Conservation (phyloP, 2,329 filamentous ascomycete genomes). For the Monilinia aucupariae region DNA sequence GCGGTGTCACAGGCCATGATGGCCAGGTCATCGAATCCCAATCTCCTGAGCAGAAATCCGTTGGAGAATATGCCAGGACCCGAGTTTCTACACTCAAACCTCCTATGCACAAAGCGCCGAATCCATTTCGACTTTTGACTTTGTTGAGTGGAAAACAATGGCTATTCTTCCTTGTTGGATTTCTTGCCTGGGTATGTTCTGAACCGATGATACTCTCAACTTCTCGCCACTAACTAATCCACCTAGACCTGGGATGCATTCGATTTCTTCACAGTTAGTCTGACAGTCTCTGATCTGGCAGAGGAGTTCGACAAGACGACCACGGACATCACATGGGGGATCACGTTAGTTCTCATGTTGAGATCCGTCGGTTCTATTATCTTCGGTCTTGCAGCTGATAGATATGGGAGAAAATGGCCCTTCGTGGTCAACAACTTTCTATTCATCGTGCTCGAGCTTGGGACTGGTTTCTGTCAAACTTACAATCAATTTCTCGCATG, state of each 20-base stretch:
- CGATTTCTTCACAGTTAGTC: constrained; percentile 75
- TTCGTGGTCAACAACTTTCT: constrained; percentile 71
- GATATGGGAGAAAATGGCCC: constrained; percentile 75
- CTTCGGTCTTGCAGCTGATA: constrained; percentile 74
- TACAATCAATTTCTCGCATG: constrained; percentile 66
- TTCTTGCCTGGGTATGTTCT: constrained; percentile 56
- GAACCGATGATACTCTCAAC: not conserved
- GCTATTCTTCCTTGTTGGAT: constrained; percentile 70
- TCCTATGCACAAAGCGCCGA: constrained; percentile 56
- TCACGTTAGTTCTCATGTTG: constrained; percentile 69
- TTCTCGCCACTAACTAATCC: not conserved
- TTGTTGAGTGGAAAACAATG: constrained; percentile 62
- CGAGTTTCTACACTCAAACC: constrained; percentile 53
- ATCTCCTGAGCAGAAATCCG: constrained; percentile 24
- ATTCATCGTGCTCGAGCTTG: constrained; percentile 63
- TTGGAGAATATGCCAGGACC: constrained; percentile 42
- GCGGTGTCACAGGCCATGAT: not conserved
- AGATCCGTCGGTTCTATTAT: constrained; percentile 68
- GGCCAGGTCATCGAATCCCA: constrained; percentile 21
- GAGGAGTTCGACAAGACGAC: constrained; percentile 53
- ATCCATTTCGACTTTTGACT: constrained; percentile 64
- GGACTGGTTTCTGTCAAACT: constrained; percentile 68
- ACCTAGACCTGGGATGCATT: constrained; percentile 66
- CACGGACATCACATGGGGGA: constrained; percentile 66
- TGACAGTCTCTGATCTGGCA: constrained; percentile 68